Evolutionary conservation across 2,329 filamentous ascomycete species (phyloP), one percentile per base, ranked within the genome.

Genomic region (Ceratocystis eucalypticola): DNA sequence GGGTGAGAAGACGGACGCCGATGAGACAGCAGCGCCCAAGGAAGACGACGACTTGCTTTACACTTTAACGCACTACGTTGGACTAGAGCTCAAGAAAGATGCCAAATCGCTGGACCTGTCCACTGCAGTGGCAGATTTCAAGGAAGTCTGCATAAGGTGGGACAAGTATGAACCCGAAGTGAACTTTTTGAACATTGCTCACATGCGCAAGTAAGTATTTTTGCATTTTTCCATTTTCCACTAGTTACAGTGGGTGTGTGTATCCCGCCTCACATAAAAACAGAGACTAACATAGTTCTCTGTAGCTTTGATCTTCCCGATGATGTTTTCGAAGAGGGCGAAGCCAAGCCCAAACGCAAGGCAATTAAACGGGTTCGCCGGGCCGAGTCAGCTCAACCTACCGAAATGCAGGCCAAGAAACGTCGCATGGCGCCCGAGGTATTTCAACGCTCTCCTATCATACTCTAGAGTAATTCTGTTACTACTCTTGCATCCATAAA

Each of bases 1-100:
- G 53, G 70, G 68, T 17, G 63, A 70, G 64, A 74, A 75, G 70
- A 63, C 69, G 41, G 74, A 77, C 62, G 71, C 74, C 4, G 73
- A 73, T 17, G 71, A 72, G 25, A 70, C 70, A 62, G 22, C 28
- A 17, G 10, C n/a, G 17, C 25, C 20, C 17, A 67, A 45, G 15
- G 41, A 65, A 68, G 70, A 53, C 65, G 62, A 69, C 17, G 73
- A 71, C 55, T 78, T 80, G 66, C 78, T 97, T 33, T 96, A 89
- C 74, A 97, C 93, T 0, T 91, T 91, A 28, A 96, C 92, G 1
- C 93, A 92, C 75, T 99, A 97, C 74, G 91, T 99, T 72, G 94
- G 94, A 45, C 80, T 97, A 61, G 88, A 93, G 71, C 77, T 96
- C 66, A 81, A 82, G 46, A 83, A 87, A 79, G 87, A 89, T 91